Evolutionary conservation across 345 rosid genomes (phyloP), one percentile per base, ranked within the genome.

Genomic region (Jatropha curcas): DNA sequence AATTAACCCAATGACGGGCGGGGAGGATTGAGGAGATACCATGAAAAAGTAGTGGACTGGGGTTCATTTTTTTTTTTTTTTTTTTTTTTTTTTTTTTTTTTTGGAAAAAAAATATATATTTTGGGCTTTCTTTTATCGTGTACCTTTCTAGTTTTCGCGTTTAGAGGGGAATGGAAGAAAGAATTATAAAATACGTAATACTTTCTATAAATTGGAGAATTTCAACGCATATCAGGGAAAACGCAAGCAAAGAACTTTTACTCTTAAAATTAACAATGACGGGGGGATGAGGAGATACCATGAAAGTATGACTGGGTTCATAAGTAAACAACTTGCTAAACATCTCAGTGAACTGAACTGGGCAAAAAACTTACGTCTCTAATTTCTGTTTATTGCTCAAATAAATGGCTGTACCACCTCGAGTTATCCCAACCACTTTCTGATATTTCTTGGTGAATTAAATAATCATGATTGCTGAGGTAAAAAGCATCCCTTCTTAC

Each of bases 381-480:
- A 46, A 31, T 48, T 5, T 66, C 39, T 46, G 70, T 24, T 66
- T 30, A 28, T 16, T 46, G 24, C 37, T 66, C 57, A 66, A 66
- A 66, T 28, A 66, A 45, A 30, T 66, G 25, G 34, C 68, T 64
- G 53, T 22, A 17, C 45, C 39, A 1, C 5, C 24, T 34, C 4
- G 34, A 27, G 4, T 43, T 64, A 13, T 24, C 68, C 55, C 33
- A 57, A 27, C 55, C 35, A 28, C 14, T 2, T 48, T 66, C 70
- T 48, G 57, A 33, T 24, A 48, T 16, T 6, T 25, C 57, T 33
- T 46, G 70, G 48, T 66, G 25, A 48, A 66, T 33, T 30, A 66
- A 48, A 66, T 46, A 48, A 43, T 12, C 70, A 46, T 48, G 25
- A 48, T 66, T 66, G 70, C 70, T 46, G 30, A 66, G 57, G 7